phyloP scores from a whole-genome alignment of 2,329 filamentous ascomycete species.

The Colletotrichum sp. region DNA sequence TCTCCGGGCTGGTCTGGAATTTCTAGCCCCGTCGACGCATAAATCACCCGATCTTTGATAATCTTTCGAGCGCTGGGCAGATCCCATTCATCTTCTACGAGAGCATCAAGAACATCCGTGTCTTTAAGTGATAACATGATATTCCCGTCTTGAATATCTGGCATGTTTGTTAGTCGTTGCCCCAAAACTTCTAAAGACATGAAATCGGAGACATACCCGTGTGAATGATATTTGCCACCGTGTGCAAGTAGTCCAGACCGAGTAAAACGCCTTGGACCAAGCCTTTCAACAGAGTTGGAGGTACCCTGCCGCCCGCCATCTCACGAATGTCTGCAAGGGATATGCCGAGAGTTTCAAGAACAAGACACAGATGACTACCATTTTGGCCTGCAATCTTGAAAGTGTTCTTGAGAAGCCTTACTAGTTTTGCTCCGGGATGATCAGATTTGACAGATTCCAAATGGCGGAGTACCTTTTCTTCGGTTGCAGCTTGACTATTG shows the following conservation, averaged over 20 bases:
- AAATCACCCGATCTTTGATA: slow-evolving; percentile 29
- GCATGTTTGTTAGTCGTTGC: fast-evolving
- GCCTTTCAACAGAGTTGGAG: slow-evolving; percentile 5
- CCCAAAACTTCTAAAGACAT: fast-evolving
- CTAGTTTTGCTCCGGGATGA: background rate
- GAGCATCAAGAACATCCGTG: slow-evolving; percentile 5
- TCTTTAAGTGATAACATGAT: slow-evolving; percentile 26
- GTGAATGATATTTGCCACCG: slow-evolving; percentile 5
- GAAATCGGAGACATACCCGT: background rate
- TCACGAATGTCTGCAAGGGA: slow-evolving; percentile 15
- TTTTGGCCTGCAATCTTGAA: background rate
- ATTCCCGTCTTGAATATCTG: slow-evolving; percentile 29
- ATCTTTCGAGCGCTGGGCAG: slow-evolving; percentile 30
- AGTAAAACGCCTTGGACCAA: slow-evolving; percentile 4
- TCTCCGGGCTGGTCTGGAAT: slow-evolving; percentile 24
- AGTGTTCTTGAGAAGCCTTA: background rate
- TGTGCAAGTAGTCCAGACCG: slow-evolving; percentile 11
- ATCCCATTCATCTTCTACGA: slow-evolving; percentile 19
- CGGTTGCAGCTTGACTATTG: slow-evolving; percentile 7
- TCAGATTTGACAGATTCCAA: background rate
- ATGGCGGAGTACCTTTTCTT: background rate
- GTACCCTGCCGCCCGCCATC: slow-evolving; percentile 12
- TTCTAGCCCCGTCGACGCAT: slow-evolving; percentile 29
- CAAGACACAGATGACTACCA: slow-evolving; percentile 3
- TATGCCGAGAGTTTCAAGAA: slow-evolving; percentile 11